Percentiles rank a stretch among this genome's conserved stretches.
Evolutionary conservation across 257 asterid species (phyloP).

Genomic region (Verbascum thapsus): DNA sequence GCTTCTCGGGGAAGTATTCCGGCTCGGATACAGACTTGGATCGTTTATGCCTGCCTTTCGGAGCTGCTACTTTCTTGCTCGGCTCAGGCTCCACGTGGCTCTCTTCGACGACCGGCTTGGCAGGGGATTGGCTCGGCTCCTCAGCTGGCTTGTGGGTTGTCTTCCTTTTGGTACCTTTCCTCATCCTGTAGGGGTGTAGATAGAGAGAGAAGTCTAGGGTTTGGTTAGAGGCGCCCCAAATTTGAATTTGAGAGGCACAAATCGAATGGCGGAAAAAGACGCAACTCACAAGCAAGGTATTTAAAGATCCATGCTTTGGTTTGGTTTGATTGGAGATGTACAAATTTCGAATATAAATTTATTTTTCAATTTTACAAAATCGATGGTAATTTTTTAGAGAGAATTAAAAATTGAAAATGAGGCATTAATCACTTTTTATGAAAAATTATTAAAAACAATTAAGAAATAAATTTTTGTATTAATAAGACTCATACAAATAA

Average conservation of each 20-base stretch:
- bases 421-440: too few species aligned
- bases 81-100: slow-evolving; percentile 35
- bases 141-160: slow-evolving; percentile 33
- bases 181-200: too few species aligned
- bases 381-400: too few species aligned
- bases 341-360: too few species aligned
- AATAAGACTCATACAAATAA: too few species aligned
- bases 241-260: slow-evolving; percentile 42
- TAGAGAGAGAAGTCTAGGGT: slow-evolving; percentile 36
- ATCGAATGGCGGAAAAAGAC: slow-evolving; percentile 44
- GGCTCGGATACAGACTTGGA: slow-evolving; percentile 54
- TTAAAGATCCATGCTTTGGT: too few species aligned
- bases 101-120: slow-evolving; percentile 28
- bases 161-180: slow-evolving; percentile 74
- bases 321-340: too few species aligned
- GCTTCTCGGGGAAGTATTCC: slow-evolving; percentile 70
- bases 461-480: too few species aligned
- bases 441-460: too few species aligned
- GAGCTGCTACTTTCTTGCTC: slow-evolving; percentile 40
- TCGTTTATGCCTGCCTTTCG: slow-evolving; percentile 54
- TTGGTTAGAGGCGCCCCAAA: slow-evolving; percentile 35
- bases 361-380: too few species aligned
- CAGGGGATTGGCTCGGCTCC: slow-evolving; percentile 35
- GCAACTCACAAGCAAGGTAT: too few species aligned
- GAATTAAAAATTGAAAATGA: too few species aligned